phyloP scores from a whole-genome alignment of 805 yeast species.

The Candida alai region DNA sequence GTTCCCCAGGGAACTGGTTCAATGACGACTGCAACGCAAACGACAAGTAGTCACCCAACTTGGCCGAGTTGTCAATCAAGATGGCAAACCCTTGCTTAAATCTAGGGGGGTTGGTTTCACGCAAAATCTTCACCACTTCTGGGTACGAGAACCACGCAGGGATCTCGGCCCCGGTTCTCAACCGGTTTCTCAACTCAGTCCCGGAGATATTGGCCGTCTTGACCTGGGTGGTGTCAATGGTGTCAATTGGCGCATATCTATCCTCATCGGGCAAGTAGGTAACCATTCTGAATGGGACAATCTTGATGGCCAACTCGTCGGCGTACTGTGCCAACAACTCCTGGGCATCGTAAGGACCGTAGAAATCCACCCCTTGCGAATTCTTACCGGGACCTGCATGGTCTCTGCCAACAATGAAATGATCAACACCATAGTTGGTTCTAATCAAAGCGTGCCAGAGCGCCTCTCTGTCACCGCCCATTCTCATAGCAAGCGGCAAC shows the following conservation, averaged over 20 bases:
- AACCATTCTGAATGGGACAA: slow-evolving; percentile 96
- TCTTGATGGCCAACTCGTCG: slow-evolving; percentile 79
- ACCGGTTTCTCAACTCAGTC: slow-evolving; percentile 85
- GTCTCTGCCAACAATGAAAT: slow-evolving; percentile 96
- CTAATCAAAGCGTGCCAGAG: slow-evolving; percentile 97
- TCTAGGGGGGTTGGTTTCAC: slow-evolving; percentile 93
- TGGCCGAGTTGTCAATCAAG: slow-evolving; percentile 49
- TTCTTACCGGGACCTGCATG: slow-evolving; percentile 94
- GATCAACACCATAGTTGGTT: slow-evolving; percentile 94
- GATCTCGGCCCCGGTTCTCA: slow-evolving; percentile 80
- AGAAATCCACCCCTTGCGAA: slow-evolving; percentile 89
- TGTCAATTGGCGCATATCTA: slow-evolving; percentile 92
- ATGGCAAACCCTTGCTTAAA: slow-evolving; percentile 80
- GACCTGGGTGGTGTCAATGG: slow-evolving; percentile 67
- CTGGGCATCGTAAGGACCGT: slow-evolving; percentile 97
- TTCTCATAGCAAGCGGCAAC: slow-evolving; percentile 95
- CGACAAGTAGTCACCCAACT: slow-evolving; percentile 47
- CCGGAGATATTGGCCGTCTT: slow-evolving; percentile 91
- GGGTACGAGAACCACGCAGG: slow-evolving; percentile 98
- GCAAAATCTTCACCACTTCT: slow-evolving; percentile 85
- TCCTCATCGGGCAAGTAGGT: slow-evolving; percentile 94
- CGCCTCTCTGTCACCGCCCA: slow-evolving; percentile 99
- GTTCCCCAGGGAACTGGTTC: slow-evolving; percentile 83
- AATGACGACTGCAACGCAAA: slow-evolving; percentile 85
- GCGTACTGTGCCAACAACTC: slow-evolving; percentile 72